Percentiles rank a stretch among this genome's conserved stretches.
Evolutionary conservation across 2,329 filamentous ascomycete genomes (phyloP).

Genomic region (Elsinoe fawcettii): DNA sequence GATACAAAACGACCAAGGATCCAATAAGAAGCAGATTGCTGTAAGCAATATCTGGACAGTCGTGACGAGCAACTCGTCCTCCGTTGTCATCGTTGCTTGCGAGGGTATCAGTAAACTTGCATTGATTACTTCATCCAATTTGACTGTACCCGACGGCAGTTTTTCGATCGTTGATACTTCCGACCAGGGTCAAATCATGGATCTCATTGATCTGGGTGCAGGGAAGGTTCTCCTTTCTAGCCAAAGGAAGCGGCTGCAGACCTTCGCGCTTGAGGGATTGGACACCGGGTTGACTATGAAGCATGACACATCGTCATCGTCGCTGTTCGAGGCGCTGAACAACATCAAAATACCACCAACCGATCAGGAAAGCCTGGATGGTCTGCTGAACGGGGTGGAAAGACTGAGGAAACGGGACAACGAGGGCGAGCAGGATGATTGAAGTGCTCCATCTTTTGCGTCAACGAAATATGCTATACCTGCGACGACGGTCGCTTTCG

Average conservation of each 20-base stretch:
- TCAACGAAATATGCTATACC: not conserved
- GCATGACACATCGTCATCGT: not conserved
- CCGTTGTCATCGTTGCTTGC: constrained; percentile 33
- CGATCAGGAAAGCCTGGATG: constrained; percentile 35
- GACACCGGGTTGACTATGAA: not conserved
- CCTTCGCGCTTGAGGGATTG: not conserved
- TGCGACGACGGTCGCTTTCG: not conserved
- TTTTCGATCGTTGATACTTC: not conserved
- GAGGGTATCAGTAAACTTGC: constrained; percentile 43
- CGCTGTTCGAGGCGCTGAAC: constrained; percentile 20
- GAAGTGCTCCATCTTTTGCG: not conserved
- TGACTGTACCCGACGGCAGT: not conserved
- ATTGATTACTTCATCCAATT: constrained; percentile 47
- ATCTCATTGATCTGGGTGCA: not conserved
- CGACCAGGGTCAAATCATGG: not conserved
- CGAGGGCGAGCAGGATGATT: constrained; percentile 15
- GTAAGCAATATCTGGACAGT: constrained; percentile 46
- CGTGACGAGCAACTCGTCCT: constrained; percentile 8
- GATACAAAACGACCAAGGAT: constrained; percentile 17
- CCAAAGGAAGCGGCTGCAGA: not conserved
- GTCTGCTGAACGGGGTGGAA: constrained; percentile 41
- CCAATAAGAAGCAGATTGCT: constrained; percentile 26
- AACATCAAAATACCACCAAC: constrained; percentile 20
- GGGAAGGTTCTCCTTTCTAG: not conserved
- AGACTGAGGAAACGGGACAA: constrained; percentile 43